Conservation (phyloP, 2,329 filamentous ascomycete genomes). For the Aspergillus pseudoviridinutans region DNA sequence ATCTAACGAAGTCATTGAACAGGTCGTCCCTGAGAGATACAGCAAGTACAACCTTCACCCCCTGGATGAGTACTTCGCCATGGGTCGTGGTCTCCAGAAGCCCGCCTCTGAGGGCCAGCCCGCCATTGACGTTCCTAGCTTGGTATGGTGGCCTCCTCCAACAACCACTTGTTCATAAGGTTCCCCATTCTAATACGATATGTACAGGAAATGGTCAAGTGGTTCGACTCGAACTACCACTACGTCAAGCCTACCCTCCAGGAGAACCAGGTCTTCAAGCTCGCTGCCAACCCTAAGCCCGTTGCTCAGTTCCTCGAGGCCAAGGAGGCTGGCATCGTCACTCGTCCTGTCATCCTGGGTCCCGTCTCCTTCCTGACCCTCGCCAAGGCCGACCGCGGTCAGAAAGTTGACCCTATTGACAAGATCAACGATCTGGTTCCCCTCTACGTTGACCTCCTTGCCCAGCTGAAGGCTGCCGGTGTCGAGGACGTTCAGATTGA, state of each 20-base stretch:
- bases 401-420: slow-evolving; percentile 88
- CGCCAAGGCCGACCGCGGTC: slow-evolving; percentile 95
- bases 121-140: slow-evolving; percentile 77
- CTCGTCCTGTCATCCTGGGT: slow-evolving; percentile 90
- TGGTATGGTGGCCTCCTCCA: slow-evolving; percentile 48
- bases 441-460: slow-evolving; percentile 88
- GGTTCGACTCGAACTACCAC: slow-evolving; percentile 99
- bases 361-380: slow-evolving; percentile 97
- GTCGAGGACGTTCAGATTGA: slow-evolving; percentile 97
- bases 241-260: slow-evolving; percentile 99
- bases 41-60: slow-evolving; percentile 80
- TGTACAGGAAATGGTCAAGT: slow-evolving; percentile 93
- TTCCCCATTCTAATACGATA: slow-evolving; percentile 23
- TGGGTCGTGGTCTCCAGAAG: slow-evolving; percentile 98
- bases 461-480: slow-evolving; percentile 91
- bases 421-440: slow-evolving; percentile 90
- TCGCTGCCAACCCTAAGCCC: slow-evolving; percentile 83
- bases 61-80: slow-evolving; percentile 98
- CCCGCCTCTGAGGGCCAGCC: slow-evolving; percentile 51
- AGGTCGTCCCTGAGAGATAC: slow-evolving; percentile 92
- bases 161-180: background rate
- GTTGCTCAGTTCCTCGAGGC: slow-evolving; percentile 93
- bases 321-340: slow-evolving; percentile 91
- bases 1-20: slow-evolving; percentile 21
- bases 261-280: slow-evolving; percentile 94